phyloP scores from a whole-genome alignment of 352 stramenopile species.

The Phytopythium sindhum region DNA sequence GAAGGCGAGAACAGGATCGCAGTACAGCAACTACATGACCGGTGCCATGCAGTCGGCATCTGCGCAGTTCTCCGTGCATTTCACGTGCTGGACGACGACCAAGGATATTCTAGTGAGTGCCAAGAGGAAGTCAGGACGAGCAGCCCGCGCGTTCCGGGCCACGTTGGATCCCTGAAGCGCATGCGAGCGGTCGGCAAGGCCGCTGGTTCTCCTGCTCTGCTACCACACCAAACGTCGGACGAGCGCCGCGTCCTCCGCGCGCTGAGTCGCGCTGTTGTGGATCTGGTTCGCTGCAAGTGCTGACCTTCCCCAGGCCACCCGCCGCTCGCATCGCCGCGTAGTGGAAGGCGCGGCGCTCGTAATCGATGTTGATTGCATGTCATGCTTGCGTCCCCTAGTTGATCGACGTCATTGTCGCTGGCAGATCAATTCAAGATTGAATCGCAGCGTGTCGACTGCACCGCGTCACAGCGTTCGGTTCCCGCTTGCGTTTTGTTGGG shows the following conservation, averaged over 20 bases:
- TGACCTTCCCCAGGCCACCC: no score
- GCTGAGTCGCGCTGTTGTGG: not conserved
- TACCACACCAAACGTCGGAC: not conserved
- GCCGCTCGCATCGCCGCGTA: no score
- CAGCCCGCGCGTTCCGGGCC: not conserved
- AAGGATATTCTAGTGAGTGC: not conserved
- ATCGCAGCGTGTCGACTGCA: not conserved
- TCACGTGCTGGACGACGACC: not conserved
- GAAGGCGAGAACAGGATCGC: not conserved
- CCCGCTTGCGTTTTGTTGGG: not conserved
- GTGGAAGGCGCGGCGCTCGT: no score
- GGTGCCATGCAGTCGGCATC: conserved; percentile 20
- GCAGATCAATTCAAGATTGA: not conserved
- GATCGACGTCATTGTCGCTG: no score
- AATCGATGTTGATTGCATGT: no score
- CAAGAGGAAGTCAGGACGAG: not conserved
- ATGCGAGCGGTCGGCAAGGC: not conserved
- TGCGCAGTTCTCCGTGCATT: conserved; percentile 16
- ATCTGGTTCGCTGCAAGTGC: not conserved
- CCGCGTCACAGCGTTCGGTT: not conserved
- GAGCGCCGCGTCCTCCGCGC: not conserved
- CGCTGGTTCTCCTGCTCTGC: not conserved
- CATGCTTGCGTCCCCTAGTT: no score
- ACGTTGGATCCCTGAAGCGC: not conserved
- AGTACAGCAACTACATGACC: conserved; percentile 13